A percentile compares a stretch with the other conserved stretches of the same genome.
Evolutionary conservation across 2,329 filamentous ascomycete species (phyloP).

Genomic region (Beauveria asiatica): DNA sequence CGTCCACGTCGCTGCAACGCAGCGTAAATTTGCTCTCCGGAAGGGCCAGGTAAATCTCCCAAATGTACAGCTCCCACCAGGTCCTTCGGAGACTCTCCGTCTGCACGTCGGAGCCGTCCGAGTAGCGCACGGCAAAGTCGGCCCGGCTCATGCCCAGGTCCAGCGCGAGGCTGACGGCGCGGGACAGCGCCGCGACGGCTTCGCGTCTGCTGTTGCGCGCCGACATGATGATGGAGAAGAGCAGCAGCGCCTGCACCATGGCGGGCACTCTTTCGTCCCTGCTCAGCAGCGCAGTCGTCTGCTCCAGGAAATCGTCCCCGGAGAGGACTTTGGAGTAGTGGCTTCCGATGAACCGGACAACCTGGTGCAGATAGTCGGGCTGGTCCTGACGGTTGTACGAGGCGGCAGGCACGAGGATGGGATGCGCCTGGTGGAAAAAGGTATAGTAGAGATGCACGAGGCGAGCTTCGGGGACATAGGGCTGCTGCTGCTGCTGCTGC

Average conservation of each 20-base stretch:
- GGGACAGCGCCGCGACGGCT: not conserved
- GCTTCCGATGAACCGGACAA: not conserved
- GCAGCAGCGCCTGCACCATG: constrained; percentile 1
- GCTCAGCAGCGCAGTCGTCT: not conserved
- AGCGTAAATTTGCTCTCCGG: not conserved
- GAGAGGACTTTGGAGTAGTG: not conserved
- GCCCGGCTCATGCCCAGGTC: not conserved
- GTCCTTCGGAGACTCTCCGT: not conserved
- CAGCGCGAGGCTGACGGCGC: not conserved
- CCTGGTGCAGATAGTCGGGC: not conserved
- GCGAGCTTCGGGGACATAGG: not conserved
- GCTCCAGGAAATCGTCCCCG: not conserved
- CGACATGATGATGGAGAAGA: not conserved
- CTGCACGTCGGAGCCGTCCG: not conserved
- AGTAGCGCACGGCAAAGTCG: not conserved
- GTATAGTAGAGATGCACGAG: not conserved
- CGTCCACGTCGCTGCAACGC: not conserved
- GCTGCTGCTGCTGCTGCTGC: not conserved
- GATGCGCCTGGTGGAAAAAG: not conserved
- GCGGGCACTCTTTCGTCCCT: not conserved
- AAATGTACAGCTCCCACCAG: not conserved
- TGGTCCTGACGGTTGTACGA: not conserved
- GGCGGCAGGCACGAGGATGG: not conserved
- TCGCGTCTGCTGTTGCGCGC: not conserved
- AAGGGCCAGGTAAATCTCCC: not conserved